Evolutionary conservation across 2,329 filamentous ascomycete species (phyloP).

Genomic region (Fusarium sp.): DNA sequence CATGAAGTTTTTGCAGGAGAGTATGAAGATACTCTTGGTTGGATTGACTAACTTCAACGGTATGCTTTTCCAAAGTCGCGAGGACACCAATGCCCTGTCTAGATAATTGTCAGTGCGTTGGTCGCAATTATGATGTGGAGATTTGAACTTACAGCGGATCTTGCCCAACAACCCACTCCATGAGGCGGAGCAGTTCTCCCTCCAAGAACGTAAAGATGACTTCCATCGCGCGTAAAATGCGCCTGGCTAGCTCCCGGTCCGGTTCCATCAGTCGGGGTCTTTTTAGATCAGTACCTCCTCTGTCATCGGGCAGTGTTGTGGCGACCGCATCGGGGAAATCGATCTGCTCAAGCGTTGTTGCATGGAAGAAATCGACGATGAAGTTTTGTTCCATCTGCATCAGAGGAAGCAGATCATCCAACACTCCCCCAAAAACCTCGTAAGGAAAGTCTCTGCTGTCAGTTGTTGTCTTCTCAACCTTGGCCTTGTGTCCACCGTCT

Average conservation of each 20-base stretch:
- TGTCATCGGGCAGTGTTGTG: constrained; percentile 73
- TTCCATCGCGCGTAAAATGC: constrained; percentile 89
- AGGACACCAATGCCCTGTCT: constrained; percentile 93
- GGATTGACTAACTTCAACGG: constrained; percentile 84
- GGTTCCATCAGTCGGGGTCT: constrained; percentile 86
- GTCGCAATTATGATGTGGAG: background rate
- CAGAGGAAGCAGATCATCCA: constrained; percentile 85
- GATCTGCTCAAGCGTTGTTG: constrained; percentile 82
- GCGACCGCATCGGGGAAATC: constrained; percentile 88
- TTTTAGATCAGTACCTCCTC: constrained; percentile 79
- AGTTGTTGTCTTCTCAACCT: constrained; percentile 68
- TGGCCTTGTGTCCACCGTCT: constrained; percentile 67
- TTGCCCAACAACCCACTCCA: constrained; percentile 84
- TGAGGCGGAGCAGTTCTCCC: constrained; percentile 79
- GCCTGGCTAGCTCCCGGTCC: constrained; percentile 86
- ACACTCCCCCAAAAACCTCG: constrained; percentile 82
- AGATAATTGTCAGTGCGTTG: constrained; percentile 37
- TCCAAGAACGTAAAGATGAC: constrained; percentile 87
- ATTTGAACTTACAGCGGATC: constrained; percentile 80
- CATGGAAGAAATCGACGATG: constrained; percentile 95
- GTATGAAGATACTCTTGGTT: constrained; percentile 93
- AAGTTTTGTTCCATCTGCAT: constrained; percentile 97
- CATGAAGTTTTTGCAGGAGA: constrained; percentile 83
- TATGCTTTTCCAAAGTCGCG: constrained; percentile 82
- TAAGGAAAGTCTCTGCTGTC: constrained; percentile 79